A percentile compares a stretch with the other conserved stretches of the same genome.
Conservation (phyloP, 2,329 filamentous ascomycete species). For the Chrysoporthe puriensis region DNA sequence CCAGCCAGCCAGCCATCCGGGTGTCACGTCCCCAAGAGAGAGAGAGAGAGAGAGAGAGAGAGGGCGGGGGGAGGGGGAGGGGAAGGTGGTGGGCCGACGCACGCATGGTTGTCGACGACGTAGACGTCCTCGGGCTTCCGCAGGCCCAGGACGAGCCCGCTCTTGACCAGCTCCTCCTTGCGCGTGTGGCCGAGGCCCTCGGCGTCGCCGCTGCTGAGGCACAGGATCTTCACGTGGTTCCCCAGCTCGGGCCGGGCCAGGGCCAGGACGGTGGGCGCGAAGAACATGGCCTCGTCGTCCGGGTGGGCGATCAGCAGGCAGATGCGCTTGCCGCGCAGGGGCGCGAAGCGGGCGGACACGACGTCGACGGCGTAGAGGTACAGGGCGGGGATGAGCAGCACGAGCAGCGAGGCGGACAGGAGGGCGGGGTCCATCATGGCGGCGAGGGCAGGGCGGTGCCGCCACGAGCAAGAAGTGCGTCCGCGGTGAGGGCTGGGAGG, state of each 20-base stretch:
- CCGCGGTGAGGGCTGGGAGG: not conserved
- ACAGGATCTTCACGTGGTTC: constrained; percentile 94
- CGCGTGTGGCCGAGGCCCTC: constrained; percentile 84
- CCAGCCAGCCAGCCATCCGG: not conserved
- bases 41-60: constrained; percentile 14
- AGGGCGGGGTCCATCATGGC: constrained; percentile 34
- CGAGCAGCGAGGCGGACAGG: constrained; percentile 38
- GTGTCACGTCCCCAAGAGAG: not conserved
- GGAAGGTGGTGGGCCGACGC: constrained; percentile 35
- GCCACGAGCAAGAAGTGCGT: not conserved
- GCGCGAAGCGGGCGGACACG: constrained; percentile 61
- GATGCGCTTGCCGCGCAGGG: constrained; percentile 77
- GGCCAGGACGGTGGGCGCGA: constrained; percentile 84
- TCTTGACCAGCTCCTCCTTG: constrained; percentile 81
- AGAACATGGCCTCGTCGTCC: constrained; percentile 99
- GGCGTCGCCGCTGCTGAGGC: constrained; percentile 85
- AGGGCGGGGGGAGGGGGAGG: constrained; percentile 15
- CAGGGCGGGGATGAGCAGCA: constrained; percentile 50
- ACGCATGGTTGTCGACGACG: constrained; percentile 75
- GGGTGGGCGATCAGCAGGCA: constrained; percentile 94
- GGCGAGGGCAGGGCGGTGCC: not conserved
- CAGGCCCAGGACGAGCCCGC: constrained; percentile 76
- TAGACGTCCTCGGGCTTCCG: constrained; percentile 77
- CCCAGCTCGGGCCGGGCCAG: constrained; percentile 77
- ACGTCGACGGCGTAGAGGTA: constrained; percentile 56